Evolutionary conservation across 2,329 filamentous ascomycete genomes (phyloP), one percentile per base, ranked within the genome.

Genomic region (Pseudonectria buxi): DNA sequence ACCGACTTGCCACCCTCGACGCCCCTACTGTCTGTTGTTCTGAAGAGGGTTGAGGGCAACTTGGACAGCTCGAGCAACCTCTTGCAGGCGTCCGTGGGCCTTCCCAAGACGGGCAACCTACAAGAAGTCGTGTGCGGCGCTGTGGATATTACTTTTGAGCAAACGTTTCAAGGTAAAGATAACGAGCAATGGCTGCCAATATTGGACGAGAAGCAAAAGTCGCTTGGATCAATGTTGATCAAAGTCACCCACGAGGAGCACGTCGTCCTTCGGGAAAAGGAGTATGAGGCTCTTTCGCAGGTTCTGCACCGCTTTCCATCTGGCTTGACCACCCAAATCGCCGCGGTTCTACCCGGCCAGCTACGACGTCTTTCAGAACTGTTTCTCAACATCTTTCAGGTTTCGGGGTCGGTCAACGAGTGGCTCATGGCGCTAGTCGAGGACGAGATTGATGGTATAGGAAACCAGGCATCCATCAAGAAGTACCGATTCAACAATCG

Each of bases 361-460:
- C 68, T 95, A 24, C 83, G 83, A 35, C 74, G 78, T n/a, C 61
- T 96, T 7, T 85, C 88, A 3, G 89, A 95, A 55, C 80, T 84
- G 18, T 77, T 96, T 26, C 67, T 96, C 44, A 94, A 96, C 56
- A 94, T 98, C 34, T 98, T 90, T 52, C 92, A 98, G 55, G 89
- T 94, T 3, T 90, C 88, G 3, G 87, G 86, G 1, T 77, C 78
- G 26, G 84, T 86, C 3, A 74, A 75, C 28, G 87, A 95, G 40
- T 98, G 92, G 92, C 73, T 98, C 14, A 92, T 87, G 70, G 81
- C 86, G 3, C 68, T 98, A 27, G 86, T 95, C 0, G 92, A 98
- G 59, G 90, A 96, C 55, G 92, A 98, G 59, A 96, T 98, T 38
- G 92, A 96, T 53, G 90, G 90, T 1, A 81, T 92, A 13, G 78